Evolutionary conservation across 2,329 filamentous ascomycete genomes (phyloP).

Genomic region (Diaporthe helianthi): DNA sequence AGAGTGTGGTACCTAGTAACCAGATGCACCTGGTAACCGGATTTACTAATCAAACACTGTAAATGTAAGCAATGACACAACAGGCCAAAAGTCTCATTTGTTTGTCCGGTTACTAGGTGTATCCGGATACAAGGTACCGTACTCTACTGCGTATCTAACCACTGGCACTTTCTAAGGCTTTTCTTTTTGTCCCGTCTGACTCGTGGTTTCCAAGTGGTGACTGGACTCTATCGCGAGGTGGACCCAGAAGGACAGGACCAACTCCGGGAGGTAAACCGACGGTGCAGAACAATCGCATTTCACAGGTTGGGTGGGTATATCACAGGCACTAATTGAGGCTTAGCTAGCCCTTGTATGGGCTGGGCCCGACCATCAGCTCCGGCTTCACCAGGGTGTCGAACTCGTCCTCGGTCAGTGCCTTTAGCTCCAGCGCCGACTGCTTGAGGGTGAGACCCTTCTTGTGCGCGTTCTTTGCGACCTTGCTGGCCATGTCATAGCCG

Average conservation of each 20-base stretch:
- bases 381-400: slow-evolving; percentile 90
- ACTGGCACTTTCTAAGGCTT: not conserved
- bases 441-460: slow-evolving; percentile 97
- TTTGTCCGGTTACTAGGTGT: no score
- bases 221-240: not conserved
- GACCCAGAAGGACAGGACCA: not conserved
- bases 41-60: no score
- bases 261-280: not conserved
- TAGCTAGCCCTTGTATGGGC: slow-evolving; percentile 60
- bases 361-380: slow-evolving; percentile 93
- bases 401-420: slow-evolving; percentile 86
- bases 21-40: no score
- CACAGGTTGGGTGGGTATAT: not conserved
- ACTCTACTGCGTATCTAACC: no score
- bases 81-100: no score
- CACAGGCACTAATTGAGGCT: not conserved
- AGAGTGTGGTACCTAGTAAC: no score
- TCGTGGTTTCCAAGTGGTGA: not conserved
- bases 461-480: slow-evolving; percentile 98
- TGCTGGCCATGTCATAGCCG: slow-evolving; percentile 95
- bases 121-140: no score
- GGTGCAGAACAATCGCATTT: not conserved
- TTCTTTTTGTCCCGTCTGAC: not conserved
- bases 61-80: no score
- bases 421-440: slow-evolving; percentile 90